Conservation (phyloP, 2,329 filamentous ascomycete species). For the Alternaria brassicicola region DNA sequence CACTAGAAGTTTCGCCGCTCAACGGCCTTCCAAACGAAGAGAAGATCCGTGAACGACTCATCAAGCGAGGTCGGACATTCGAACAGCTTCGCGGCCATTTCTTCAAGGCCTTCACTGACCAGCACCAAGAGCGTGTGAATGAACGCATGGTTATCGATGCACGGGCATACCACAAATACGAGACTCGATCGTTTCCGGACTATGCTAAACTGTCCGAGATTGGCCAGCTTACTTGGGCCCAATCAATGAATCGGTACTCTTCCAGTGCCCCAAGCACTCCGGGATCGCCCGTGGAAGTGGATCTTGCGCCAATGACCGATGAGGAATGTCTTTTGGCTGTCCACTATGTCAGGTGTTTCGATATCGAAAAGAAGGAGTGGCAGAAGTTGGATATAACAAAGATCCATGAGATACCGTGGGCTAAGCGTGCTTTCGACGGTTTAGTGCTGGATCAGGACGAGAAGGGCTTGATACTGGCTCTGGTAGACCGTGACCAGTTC, state of each 20-base stretch:
- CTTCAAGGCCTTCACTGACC: slow-evolving; percentile 34
- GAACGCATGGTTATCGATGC: slow-evolving; percentile 13
- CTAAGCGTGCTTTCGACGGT: slow-evolving; percentile 54
- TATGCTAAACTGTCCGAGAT: slow-evolving; percentile 16
- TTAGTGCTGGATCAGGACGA: slow-evolving; percentile 56
- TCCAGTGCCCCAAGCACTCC: background rate
- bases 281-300: slow-evolving; percentile 4
- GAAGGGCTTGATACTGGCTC: slow-evolving; percentile 56
- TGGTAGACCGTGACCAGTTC: slow-evolving; percentile 52
- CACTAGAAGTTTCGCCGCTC: slow-evolving; percentile 50
- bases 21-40: slow-evolving; percentile 47
- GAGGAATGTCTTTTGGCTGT: slow-evolving; percentile 20
- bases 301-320: slow-evolving; percentile 19
- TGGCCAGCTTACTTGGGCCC: slow-evolving; percentile 19
- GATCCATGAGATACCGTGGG: slow-evolving; percentile 55
- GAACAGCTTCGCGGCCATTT: slow-evolving; percentile 54
- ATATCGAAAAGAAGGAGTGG: slow-evolving; percentile 30
- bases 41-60: slow-evolving; percentile 46
- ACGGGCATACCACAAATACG: slow-evolving; percentile 18
- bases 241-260: slow-evolving; percentile 22
- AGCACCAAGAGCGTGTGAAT: background rate
- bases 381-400: slow-evolving; percentile 17
- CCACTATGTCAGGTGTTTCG: slow-evolving; percentile 17
- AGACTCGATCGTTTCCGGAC: slow-evolving; percentile 2
- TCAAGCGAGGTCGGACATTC: slow-evolving; percentile 52